Conservation (phyloP, 306 rosid species). For the Parietaria judaica region DNA sequence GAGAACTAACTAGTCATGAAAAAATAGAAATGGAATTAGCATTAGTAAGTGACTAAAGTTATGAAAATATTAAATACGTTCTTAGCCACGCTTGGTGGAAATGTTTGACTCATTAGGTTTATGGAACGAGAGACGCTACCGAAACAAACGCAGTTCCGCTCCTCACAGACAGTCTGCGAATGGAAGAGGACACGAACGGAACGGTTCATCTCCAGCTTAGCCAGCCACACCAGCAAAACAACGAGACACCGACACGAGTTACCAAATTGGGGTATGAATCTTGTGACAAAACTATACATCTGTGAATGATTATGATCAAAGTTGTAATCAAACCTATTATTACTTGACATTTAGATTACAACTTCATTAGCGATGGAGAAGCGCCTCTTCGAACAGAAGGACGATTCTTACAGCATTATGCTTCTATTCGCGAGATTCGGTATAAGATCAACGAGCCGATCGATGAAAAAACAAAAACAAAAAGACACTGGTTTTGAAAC, state of each 20-base stretch:
- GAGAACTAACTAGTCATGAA: slow-evolving; percentile 15
- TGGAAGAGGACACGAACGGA: slow-evolving; percentile 45
- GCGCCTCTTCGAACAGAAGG: slow-evolving; percentile 35
- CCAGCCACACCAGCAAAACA: slow-evolving; percentile 60
- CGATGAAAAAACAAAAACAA: slow-evolving; percentile 9
- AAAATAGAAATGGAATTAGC: background rate
- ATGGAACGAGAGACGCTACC: slow-evolving; percentile 52
- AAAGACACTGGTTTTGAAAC: slow-evolving; percentile 22
- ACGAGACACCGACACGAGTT: slow-evolving; percentile 35
- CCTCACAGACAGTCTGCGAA: slow-evolving; percentile 37
- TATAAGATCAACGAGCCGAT: slow-evolving; percentile 23
- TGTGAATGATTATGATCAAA: slow-evolving; percentile 15
- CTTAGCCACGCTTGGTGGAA: slow-evolving; percentile 27
- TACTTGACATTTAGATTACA: slow-evolving; percentile 56
- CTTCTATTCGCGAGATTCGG: slow-evolving; percentile 20
- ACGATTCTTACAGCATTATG: slow-evolving; percentile 28
- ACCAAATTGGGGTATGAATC: slow-evolving; percentile 56
- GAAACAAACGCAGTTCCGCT: slow-evolving; percentile 34
- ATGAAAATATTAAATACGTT: slow-evolving; percentile 2
- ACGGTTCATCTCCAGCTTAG: slow-evolving; percentile 79
- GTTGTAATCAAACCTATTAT: slow-evolving; percentile 24
- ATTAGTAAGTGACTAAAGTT: background rate
- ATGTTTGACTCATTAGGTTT: slow-evolving; percentile 47
- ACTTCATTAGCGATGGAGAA: slow-evolving; percentile 32
- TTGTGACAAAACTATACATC: slow-evolving; percentile 13